Evolutionary conservation across 306 rosid genomes (phyloP), one percentile per base, ranked within the genome.

Genomic region (Trichosanthes truncata): DNA sequence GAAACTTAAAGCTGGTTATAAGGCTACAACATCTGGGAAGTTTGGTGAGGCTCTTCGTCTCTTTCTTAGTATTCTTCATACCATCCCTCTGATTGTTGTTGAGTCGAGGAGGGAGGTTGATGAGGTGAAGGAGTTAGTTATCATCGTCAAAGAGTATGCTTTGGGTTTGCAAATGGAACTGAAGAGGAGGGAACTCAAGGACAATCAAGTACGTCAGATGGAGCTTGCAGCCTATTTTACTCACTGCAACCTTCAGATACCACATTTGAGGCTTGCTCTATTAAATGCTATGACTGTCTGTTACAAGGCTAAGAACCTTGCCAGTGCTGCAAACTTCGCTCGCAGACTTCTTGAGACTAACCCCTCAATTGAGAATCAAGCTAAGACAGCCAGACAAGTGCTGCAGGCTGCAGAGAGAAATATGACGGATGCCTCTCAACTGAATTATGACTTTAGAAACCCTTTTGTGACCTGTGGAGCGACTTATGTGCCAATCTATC

Each of bases 191-290:
- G 98, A 93, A 80, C 75, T 87, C 2, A 86, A 81, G 83, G 96
- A 89, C 78, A 13, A 88, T 80, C 94, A 91, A 20, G 86, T 80
- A 31, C 94, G 94, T 21, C 96, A 90, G 83, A 97, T 89, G 80
- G 98, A 94, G 87, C 98, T 94, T 31, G 98, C 98, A 12, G 96
- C 98, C 68, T 94, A 94, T 87, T 94, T 94, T 84, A 94, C 98
- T 14, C 97, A 94, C 87, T 92, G 98, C 89, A 88, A 92, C 83
- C 98, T 94, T 81, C 98, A 92, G 79, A 13, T 85, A 77, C 96
- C 98, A 84, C 98, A 94, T 86, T 85, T 94, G 85, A 89, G 96
- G 90, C 89, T 94, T 68, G 98, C 94, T 53, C 84, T 94, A 89
- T 49, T 73, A 52, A 94, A 78, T 81, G 98, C 98, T 45, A 87